These are phyloP conservation scores for Penicillium sp. DNA, from an alignment of 2,329 filamentous ascomycete genomes.

Conservation along the genomic window DNA sequence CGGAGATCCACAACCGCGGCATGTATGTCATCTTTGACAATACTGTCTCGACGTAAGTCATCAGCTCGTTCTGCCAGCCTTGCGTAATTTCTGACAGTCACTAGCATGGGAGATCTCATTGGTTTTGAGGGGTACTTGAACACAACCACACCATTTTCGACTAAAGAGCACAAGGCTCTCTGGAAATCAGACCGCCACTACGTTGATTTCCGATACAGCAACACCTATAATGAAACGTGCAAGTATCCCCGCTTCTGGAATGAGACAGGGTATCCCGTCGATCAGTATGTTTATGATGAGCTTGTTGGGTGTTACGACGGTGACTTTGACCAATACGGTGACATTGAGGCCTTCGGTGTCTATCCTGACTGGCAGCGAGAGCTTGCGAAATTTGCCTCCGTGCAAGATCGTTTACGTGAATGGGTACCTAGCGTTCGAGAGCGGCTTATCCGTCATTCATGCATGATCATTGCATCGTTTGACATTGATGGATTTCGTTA, in stretches of 20 bases:
- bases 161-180: conserved; percentile 54
- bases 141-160: conserved; percentile 53
- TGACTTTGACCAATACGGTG: conserved; percentile 64
- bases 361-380: conserved; percentile 62
- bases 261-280: conserved; percentile 53
- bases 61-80: not conserved
- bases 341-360: conserved; percentile 61
- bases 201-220: conserved; percentile 55
- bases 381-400: conserved; percentile 62
- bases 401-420: conserved; percentile 63
- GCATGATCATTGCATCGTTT: conserved; percentile 59
- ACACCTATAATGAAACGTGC: conserved; percentile 53
- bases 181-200: conserved; percentile 57
- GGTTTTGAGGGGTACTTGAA: conserved; percentile 61
- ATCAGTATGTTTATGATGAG: conserved; percentile 45
- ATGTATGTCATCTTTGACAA: conserved; percentile 67
- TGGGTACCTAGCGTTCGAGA: conserved; percentile 58
- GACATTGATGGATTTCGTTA: conserved; percentile 65
- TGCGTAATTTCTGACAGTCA: not conserved
- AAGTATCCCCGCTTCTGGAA: conserved; percentile 61
- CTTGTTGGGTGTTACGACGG: conserved; percentile 58
- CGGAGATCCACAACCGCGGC: conserved; percentile 57
- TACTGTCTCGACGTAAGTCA: conserved; percentile 57
- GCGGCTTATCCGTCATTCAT: conserved; percentile 59
- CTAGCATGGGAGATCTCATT: conserved; percentile 56